Percentiles rank a stretch among this genome's conserved stretches.
These are phyloP conservation scores for Geum urbanum DNA, from an alignment of 306 rosid genomes.

Conservation along the genomic window DNA sequence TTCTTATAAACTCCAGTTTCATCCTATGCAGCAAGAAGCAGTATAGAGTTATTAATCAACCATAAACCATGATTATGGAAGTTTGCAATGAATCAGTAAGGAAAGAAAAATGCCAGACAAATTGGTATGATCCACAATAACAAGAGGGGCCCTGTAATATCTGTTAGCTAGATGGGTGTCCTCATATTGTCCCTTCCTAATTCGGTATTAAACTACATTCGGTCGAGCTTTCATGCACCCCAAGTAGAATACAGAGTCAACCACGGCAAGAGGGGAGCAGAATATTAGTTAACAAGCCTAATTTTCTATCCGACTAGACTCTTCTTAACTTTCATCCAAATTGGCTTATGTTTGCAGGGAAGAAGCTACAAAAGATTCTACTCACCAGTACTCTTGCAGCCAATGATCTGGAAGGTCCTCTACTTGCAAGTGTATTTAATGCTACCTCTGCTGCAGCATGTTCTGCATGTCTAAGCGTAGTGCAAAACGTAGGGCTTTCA, in stretches of 20 bases:
- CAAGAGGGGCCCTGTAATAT: background rate
- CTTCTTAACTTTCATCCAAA: background rate
- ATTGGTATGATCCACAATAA: background rate
- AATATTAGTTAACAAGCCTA: background rate
- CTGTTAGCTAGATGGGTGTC: background rate
- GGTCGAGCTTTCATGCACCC: background rate
- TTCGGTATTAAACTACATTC: background rate
- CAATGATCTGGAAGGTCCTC: constrained; percentile 77
- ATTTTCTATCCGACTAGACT: constrained; percentile 4
- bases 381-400: constrained; percentile 86
- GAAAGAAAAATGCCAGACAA: background rate
- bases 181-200: background rate
- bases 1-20: constrained; percentile 84
- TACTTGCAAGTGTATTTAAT: constrained; percentile 53
- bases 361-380: background rate
- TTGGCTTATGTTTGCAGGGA: background rate
- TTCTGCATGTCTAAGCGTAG: constrained; percentile 78
- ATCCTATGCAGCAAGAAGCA: constrained; percentile 38
- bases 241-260: background rate
- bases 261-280: background rate
- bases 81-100: background rate
- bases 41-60: background rate
- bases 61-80: constrained; percentile 3
- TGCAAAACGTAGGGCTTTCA: constrained; percentile 75
- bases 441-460: constrained; percentile 90